Conservation (phyloP, 371 early-diverging fungal species). For the Mortierella sp. region DNA sequence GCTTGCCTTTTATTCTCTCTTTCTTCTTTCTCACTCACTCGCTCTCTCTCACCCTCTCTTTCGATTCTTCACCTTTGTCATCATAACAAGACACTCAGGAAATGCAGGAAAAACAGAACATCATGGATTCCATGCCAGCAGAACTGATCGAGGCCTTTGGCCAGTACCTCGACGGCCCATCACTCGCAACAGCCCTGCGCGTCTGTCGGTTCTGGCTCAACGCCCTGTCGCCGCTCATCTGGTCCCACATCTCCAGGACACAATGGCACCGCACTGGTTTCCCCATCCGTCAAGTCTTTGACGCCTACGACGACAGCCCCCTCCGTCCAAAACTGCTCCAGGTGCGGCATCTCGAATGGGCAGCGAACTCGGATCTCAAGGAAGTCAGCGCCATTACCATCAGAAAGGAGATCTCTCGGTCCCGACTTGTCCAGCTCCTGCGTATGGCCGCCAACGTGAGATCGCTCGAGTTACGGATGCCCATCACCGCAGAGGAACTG, state of each 20-base stretch:
- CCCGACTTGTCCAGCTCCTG: not conserved
- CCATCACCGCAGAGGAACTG: not conserved
- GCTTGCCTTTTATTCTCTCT: not conserved
- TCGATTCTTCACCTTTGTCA: too few relatives aligned
- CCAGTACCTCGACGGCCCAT: conserved; percentile 8
- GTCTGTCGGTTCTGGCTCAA: conserved; percentile 6
- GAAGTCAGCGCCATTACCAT: conserved; percentile 8
- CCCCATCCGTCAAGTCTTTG: conserved; percentile 12
- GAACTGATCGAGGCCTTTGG: conserved; percentile 2
- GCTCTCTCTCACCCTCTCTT: too few relatives aligned
- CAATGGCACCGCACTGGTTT: conserved; percentile 6
- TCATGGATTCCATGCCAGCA: not conserved
- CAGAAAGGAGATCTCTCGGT: not conserved
- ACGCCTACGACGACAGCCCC: conserved; percentile 7
- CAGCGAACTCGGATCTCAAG: conserved; percentile 9
- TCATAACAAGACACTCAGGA: not conserved
- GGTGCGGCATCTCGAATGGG: conserved; percentile 3
- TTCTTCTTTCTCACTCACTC: not conserved
- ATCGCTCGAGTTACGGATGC: not conserved
- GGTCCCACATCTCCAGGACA: not conserved
- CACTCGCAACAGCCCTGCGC: not conserved
- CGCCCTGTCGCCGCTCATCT: not conserved
- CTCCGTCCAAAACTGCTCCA: not conserved
- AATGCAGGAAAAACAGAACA: not conserved
- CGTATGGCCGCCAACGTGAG: not conserved